Evolutionary conservation across 768 basidiomycete species (phyloP), one percentile per base, ranked within the genome.

Genomic region (Suillus hirtellus): DNA sequence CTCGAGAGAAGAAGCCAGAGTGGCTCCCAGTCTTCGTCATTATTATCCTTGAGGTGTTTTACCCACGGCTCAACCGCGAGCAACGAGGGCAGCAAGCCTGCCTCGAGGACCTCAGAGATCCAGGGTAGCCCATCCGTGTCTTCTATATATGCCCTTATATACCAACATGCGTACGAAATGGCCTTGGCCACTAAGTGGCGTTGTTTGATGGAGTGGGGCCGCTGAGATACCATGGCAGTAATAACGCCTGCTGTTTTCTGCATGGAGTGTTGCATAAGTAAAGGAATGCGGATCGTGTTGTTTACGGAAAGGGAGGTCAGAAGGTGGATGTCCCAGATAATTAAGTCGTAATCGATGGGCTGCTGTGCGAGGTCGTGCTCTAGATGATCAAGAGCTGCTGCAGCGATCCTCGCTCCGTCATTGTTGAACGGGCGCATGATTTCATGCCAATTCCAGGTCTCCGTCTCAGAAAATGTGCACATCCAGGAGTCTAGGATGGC

Each of bases 271-370:
- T 67, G 71, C 19, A 65, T 68, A 27, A 74, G 66, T 49, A 74
- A 60, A 52, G 69, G 62, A 10, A 66, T 58, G 34, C 74, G 65
- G 53, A 74, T 72, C 9, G 62, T 15, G 12, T 69, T 62, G 19
- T 74, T 69, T 2, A 74, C 34, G 35, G 73, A 75, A 21, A 74
- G 62, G 6, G 60, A 52, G 2, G 69, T 74, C 49, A 75, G 49
- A 24, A 74, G 65, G 59, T 75, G 73, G 58, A 69, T 69, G 53
- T 74, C 72, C 73, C 73, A 74, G 34, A 71, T 63, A 55, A 75
- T 49, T 54, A 69, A 65, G 54, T 75, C 71, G 60, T 67, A 71
- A 54, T 73, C 67, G 53, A 67, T 61, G 10, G 72, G 67, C 8
- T 27, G 27, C 8, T 68, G 67, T 50, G 64, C 65, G n/a, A 62